Evolutionary conservation across 164 flowering plant species (phyloP).

Genomic region (Sedum album): DNA sequence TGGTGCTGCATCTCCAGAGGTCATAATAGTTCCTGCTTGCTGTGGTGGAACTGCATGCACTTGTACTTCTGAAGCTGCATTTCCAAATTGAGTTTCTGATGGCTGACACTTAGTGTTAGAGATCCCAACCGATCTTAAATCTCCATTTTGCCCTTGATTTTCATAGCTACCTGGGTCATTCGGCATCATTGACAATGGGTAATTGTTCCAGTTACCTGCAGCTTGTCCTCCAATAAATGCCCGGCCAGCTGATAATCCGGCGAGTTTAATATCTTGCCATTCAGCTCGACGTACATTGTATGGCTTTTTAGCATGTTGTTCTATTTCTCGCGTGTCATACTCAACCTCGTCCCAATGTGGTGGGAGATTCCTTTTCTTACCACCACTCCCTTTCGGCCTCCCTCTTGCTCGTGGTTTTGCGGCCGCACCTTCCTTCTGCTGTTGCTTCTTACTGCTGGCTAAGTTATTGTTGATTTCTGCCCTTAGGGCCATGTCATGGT

Average conservation of each 20-base stretch:
- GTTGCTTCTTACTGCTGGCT: not conserved
- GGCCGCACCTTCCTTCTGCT: not conserved
- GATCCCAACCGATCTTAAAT: not conserved
- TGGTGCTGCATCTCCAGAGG: not conserved
- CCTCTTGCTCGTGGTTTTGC: not conserved
- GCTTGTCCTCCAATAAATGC: not conserved
- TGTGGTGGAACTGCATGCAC: not conserved
- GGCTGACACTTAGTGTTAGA: not conserved
- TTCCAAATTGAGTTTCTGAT: too few relatives aligned
- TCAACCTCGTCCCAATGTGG: not conserved
- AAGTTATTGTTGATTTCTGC: not conserved
- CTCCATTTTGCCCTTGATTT: not conserved
- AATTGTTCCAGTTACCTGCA: not conserved
- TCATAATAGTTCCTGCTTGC: not conserved
- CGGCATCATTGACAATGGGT: not conserved
- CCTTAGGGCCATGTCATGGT: not conserved
- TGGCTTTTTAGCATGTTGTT: not conserved
- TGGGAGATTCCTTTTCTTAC: not conserved
- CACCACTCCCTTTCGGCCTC: not conserved
- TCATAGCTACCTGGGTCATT: not conserved
- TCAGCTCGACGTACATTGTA: not conserved
- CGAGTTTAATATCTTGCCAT: not conserved
- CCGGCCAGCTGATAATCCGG: not conserved
- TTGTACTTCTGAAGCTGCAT: not conserved
- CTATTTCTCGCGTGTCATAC: not conserved